Evolutionary conservation across 106 monocot species (phyloP), one percentile per base, ranked within the genome.

Genomic region (Phalaenopsis equestris): DNA sequence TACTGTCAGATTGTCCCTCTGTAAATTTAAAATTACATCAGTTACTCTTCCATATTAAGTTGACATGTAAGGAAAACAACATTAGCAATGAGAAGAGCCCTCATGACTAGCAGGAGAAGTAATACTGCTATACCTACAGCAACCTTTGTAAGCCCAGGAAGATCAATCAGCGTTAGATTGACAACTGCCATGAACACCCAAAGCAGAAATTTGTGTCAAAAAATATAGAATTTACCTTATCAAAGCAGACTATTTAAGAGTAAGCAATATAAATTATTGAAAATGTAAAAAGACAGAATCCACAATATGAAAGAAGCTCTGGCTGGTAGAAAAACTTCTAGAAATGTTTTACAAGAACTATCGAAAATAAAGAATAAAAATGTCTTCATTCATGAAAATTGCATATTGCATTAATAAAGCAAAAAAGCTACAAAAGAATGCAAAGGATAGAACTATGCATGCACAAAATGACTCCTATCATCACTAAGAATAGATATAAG

Each of bases 81-180:
- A 37, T 68, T 68, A 39, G 38, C 9, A 70, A 70, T 70, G 14
- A 70, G 38, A 15, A 70, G 9, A 70, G 39, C 16, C 16, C 39
- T 70, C 15, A 39, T 38, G 38, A 70, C 12, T 70, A 70, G 10
- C 3, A 70, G 70, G 8, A 68, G 68, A 24, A 38, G 70, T 70
- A 23, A 21, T 2, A 39, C n/a, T 70, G 39, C 3, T 70, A 38
- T 93, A 94, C 98, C 98, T 87, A 98, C 89, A 81, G 98, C 98
- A 88, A 98, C 94, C 82, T 98, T 98, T 78, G 98, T 98, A 81
- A 98, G 55, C 52, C 98, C 98, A 82, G 98, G 98, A 83, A 98
- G 94, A 91, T 98, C 98, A 56, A 98, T 88, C 42, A 98, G 87
- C 76, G 98, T 98, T 80, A 98, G 88, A 78, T 98, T 93, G 23